Evolutionary conservation across 2,329 filamentous ascomycete species (phyloP), one percentile per base, ranked within the genome.

Genomic region (Colletotrichum nymphaeae): DNA sequence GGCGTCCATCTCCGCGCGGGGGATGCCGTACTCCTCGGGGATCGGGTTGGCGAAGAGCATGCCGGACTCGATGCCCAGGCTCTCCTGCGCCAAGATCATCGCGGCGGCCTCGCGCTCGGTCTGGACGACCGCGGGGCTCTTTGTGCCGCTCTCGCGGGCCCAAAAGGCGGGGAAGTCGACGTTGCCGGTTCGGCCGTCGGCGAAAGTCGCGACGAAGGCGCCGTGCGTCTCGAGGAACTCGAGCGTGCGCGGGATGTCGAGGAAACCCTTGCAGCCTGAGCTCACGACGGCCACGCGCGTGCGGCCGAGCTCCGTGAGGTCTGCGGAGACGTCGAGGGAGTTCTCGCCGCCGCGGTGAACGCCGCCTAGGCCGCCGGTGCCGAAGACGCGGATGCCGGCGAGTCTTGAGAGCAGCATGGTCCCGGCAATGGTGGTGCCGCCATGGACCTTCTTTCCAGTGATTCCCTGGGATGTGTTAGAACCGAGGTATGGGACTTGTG

Each of bases 91-190:
- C 76, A 94, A 87, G 70, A 98, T 93, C 69, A 98, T 94, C n/a
- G 93, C 92, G 0, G 97, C 97, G 42, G 97, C 97, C 80, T 98
- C 94, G 68, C 87, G 87, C 80, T 97, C 94, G 76, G 92, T 89
- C 66, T 91, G 84, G 55, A 98, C 89, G 1, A 94, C 90, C 26
- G 90, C 89, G 0, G 96, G 96, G 79, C 95, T 97, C 81, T 87
- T 91, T 65, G 93, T 85, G 14, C 95, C 94, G 81, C 95, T 98
- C 55, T 98, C 94, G 53, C 96, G 88, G 0, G 94, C 94, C 89
- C 94, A 99, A 82, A 99, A 99, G 0, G 94, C 95, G 1, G 97
- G 97, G 78, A 98, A 97, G 78, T 97, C 93, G 53, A 98, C 89
- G 6, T 88, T 84, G 1, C 91, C 93, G 30, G 85, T 83, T 49